Conservation (phyloP, 176 grass and related monocot species). For the Otatea glauca region DNA sequence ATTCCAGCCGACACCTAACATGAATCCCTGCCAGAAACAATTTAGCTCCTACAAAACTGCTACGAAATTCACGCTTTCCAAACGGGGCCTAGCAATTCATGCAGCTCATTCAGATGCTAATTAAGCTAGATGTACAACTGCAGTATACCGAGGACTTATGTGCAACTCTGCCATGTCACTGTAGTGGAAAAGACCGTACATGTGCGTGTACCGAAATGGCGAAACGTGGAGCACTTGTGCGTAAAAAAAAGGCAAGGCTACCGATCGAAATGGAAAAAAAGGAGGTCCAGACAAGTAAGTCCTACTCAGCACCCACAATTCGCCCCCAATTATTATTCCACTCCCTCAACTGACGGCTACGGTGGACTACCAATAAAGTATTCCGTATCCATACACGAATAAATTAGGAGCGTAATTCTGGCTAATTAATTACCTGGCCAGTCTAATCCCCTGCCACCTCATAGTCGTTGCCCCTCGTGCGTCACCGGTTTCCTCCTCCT, state of each 20-base stretch:
- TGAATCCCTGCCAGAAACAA: not conserved
- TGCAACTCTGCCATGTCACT: not conserved
- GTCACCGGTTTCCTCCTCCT: not conserved
- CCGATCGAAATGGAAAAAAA: not conserved
- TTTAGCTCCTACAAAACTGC: too few relatives aligned
- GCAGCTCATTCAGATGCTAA: not conserved
- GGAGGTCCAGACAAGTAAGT: slow-evolving; percentile 24
- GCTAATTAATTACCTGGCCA: not conserved
- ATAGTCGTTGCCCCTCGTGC: slow-evolving; percentile 51
- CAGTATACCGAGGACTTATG: not conserved
- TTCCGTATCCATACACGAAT: not conserved
- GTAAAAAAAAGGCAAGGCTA: slow-evolving; percentile 4
- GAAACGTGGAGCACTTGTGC: slow-evolving; percentile 41
- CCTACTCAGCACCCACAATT: slow-evolving; percentile 42
- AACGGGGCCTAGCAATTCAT: not conserved
- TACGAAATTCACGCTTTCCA: too few relatives aligned
- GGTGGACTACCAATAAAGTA: slow-evolving; percentile 45
- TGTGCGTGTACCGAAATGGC: not conserved
- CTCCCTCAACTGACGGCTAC: slow-evolving; percentile 34
- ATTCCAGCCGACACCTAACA: not conserved
- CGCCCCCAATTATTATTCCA: slow-evolving; percentile 24
- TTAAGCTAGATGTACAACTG: not conserved
- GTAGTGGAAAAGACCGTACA: not conserved
- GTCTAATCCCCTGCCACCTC: slow-evolving; percentile 22
- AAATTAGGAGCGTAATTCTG: not conserved